Percentiles rank a stretch among this genome's conserved stretches.
Conservation (phyloP, 495 filamentous ascomycete genomes). For the Aspergillus olivimuriae region DNA sequence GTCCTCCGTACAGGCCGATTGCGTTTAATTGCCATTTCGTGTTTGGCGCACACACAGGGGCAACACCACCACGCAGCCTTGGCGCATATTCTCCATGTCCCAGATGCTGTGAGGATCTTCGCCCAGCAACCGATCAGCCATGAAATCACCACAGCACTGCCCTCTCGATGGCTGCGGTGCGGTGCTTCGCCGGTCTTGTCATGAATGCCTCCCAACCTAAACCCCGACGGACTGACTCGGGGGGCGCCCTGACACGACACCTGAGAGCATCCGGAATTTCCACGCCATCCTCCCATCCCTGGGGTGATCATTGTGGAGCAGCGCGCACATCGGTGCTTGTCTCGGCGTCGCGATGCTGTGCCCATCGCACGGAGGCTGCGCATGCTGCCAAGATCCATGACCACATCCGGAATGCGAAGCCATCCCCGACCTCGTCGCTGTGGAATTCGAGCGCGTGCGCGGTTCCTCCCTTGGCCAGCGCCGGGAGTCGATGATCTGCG, state of each 20-base stretch:
- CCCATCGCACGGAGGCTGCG: too few species aligned
- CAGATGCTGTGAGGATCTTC: neutral
- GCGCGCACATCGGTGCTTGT: neutral
- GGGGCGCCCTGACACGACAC: neutral
- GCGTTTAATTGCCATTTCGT: neutral
- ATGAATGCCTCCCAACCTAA: conserved; percentile 8
- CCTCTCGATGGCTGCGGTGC: neutral
- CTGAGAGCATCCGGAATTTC: too few species aligned
- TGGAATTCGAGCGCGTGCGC: too few species aligned
- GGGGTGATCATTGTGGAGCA: conserved; percentile 10
- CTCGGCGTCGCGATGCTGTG: too few species aligned
- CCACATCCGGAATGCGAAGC: too few species aligned
- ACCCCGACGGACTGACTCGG: neutral
- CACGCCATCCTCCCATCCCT: conserved; percentile 3
- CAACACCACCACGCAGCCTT: neutral
- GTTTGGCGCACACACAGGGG: neutral
- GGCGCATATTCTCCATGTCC: conserved; percentile 3
- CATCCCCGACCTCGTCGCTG: too few species aligned
- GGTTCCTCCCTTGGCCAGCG: neutral
- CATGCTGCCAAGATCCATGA: too few species aligned
- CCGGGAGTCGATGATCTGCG: neutral
- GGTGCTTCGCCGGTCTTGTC: conserved; percentile 6
- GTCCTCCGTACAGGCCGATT: too few species aligned
- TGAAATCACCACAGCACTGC: conserved; percentile 3
- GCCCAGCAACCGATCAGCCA: neutral